phyloP scores from a whole-genome alignment of 83 land plant genomes.

The Larix sibirica region DNA sequence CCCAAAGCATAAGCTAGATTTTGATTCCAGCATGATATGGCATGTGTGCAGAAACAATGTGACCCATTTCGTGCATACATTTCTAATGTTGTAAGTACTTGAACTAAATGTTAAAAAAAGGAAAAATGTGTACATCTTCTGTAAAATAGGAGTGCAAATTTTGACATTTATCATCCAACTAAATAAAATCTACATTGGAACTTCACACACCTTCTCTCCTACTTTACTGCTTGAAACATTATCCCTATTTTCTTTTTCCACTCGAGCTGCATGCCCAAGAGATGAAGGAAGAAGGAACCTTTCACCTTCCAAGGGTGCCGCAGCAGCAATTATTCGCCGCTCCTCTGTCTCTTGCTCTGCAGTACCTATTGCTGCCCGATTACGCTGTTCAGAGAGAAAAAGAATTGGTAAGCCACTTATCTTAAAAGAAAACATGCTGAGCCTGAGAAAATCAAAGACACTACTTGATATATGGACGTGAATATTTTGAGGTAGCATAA shows the following conservation, averaged over 20 bases:
- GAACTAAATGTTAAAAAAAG: background rate
- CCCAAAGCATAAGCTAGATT: background rate
- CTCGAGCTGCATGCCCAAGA: background rate
- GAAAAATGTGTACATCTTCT: background rate
- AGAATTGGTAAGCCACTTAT: background rate
- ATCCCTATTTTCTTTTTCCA: constrained; percentile 14
- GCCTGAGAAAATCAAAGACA: background rate
- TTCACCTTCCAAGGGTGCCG: constrained; percentile 43
- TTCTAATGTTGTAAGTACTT: background rate
- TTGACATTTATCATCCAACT: background rate
- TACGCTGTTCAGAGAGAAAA: constrained; percentile 18
- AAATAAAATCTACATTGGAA: background rate
- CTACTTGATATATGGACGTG: background rate
- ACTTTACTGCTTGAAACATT: constrained; percentile 16
- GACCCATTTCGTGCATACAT: background rate
- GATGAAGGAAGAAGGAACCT: constrained; percentile 46
- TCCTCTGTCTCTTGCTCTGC: constrained; percentile 27
- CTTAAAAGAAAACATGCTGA: background rate
- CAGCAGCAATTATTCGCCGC: constrained; percentile 43
- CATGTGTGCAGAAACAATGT: background rate
- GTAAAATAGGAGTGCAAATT: background rate
- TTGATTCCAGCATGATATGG: background rate
- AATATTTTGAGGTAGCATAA: background rate
- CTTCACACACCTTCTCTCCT: constrained; percentile 47
- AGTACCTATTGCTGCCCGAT: constrained; percentile 11